Percentiles rank a stretch among this genome's conserved stretches.
Conservation (phyloP, 2,329 filamentous ascomycete genomes). For the Penicillium sclerotiorum region DNA sequence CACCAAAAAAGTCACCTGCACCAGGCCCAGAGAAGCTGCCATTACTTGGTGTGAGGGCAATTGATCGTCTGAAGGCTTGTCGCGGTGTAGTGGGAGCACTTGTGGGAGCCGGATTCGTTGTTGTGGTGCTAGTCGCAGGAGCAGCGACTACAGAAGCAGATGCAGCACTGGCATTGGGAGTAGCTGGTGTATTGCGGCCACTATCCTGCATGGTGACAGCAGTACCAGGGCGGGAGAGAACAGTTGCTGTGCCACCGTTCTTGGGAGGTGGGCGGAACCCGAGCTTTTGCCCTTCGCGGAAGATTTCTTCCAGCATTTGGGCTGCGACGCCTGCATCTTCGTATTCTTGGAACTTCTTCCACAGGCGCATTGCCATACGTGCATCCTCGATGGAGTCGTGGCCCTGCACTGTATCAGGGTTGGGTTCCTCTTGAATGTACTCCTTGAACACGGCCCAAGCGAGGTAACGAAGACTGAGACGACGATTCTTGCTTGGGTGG, state of each 20-base stretch:
- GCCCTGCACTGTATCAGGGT: slow-evolving; percentile 40
- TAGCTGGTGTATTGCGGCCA: slow-evolving; percentile 47
- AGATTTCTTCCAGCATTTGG: slow-evolving; percentile 83
- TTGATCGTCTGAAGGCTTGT: slow-evolving; percentile 45
- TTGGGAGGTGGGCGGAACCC: slow-evolving; percentile 60
- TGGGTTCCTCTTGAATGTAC: slow-evolving; percentile 83
- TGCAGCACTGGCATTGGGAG: slow-evolving; percentile 35
- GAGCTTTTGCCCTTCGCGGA: slow-evolving; percentile 63
- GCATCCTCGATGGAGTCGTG: slow-evolving; percentile 98
- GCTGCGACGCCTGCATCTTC: slow-evolving; percentile 82
- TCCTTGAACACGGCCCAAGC: slow-evolving; percentile 90
- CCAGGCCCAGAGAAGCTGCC: slow-evolving; percentile 43
- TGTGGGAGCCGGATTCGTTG: slow-evolving; percentile 15
- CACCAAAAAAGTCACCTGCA: slow-evolving; percentile 42
- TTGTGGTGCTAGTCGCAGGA: slow-evolving; percentile 8
- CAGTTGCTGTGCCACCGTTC: slow-evolving; percentile 31
- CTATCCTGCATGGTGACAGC: slow-evolving; percentile 44
- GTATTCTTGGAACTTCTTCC: slow-evolving; percentile 87
- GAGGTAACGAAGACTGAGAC: slow-evolving; percentile 85
- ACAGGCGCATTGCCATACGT: slow-evolving; percentile 84
- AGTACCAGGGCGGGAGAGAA: slow-evolving; percentile 43
- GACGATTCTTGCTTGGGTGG: slow-evolving; percentile 77
- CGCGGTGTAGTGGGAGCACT: slow-evolving; percentile 46
- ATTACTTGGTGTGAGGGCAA: slow-evolving; percentile 47
- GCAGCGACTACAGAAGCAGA: slow-evolving; percentile 9